Conservation (phyloP, 768 basidiomycete species). For the Suillus cothurnatus region DNA sequence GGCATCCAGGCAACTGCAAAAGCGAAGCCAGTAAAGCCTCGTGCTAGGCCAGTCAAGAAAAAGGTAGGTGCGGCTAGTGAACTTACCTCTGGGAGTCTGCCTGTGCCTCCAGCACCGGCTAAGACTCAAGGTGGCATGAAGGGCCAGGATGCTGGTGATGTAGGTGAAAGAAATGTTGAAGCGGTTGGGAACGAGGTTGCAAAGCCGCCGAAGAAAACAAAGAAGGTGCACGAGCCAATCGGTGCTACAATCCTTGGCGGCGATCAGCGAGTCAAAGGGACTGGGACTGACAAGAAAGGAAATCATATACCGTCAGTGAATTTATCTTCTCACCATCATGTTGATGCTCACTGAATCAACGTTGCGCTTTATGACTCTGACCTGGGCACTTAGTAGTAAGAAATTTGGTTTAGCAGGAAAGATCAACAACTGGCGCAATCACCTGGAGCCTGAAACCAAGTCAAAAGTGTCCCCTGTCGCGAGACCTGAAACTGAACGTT, state of each 20-base stretch:
- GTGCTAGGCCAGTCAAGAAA: conserved; percentile 1
- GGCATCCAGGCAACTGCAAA: not conserved
- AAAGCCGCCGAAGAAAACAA: too few relatives aligned
- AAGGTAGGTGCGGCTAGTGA: not conserved
- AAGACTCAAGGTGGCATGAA: not conserved
- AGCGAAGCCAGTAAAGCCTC: conserved; percentile 3
- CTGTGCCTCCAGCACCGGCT: not conserved
- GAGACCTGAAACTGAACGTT: too few relatives aligned
- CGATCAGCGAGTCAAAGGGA: not conserved
- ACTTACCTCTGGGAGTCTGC: not conserved
- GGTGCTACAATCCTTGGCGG: not conserved
- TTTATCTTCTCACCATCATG: not conserved
- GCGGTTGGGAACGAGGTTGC: not conserved
- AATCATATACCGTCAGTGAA: not conserved
- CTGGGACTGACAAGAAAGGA: not conserved
- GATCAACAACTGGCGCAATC: not conserved
- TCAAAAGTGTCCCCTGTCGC: not conserved
- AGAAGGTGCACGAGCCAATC: not conserved
- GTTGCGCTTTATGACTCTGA: not conserved
- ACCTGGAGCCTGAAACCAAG: not conserved
- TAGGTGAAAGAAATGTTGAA: not conserved
- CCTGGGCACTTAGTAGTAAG: not conserved
- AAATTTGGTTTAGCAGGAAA: not conserved
- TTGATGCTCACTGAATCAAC: not conserved
- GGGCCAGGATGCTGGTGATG: not conserved